Evolutionary conservation across 768 basidiomycete genomes (phyloP).

Genomic region (Xerocomellus dryophilus): DNA sequence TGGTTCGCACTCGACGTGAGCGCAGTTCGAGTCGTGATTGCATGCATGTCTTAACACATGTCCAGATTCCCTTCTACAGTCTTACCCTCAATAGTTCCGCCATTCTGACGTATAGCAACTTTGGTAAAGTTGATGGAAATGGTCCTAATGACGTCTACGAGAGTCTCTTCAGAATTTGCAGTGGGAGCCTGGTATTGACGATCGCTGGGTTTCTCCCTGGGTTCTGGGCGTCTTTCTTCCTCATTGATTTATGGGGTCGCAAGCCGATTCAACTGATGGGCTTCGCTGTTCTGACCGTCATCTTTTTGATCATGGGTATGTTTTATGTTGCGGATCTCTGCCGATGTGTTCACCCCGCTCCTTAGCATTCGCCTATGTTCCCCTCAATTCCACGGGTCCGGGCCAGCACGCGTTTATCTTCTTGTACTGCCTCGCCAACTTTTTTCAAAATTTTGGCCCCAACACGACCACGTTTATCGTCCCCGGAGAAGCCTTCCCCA

Average conservation of each 20-base stretch:
- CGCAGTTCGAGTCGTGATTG: conserved; percentile 2
- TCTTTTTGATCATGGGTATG: conserved; percentile 70
- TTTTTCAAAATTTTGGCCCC: conserved; percentile 19
- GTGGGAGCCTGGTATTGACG: conserved; percentile 17
- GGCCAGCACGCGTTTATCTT: conserved; percentile 56
- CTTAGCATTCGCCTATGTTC: conserved; percentile 62
- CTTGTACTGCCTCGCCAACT: conserved; percentile 15
- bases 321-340: background rate
- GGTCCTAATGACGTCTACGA: conserved; percentile 15
- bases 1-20: conserved; percentile 89
- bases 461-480: conserved; percentile 71
- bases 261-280: conserved; percentile 77
- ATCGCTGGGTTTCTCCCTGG: conserved; percentile 35
- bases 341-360: background rate
- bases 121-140: conserved; percentile 44
- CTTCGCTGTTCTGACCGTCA: conserved; percentile 58
- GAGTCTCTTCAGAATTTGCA: conserved; percentile 25
- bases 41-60: background rate
- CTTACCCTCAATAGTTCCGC: conserved; percentile 78
- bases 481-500: conserved; percentile 77
- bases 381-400: conserved; percentile 43
- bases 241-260: conserved; percentile 69
- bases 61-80: conserved; percentile 84
- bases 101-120: conserved; percentile 68
- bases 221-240: conserved; percentile 63